These are phyloP conservation scores for Purpureocillium lavendulum DNA, from an alignment of 2,329 filamentous ascomycete genomes.

Conservation along the genomic window DNA sequence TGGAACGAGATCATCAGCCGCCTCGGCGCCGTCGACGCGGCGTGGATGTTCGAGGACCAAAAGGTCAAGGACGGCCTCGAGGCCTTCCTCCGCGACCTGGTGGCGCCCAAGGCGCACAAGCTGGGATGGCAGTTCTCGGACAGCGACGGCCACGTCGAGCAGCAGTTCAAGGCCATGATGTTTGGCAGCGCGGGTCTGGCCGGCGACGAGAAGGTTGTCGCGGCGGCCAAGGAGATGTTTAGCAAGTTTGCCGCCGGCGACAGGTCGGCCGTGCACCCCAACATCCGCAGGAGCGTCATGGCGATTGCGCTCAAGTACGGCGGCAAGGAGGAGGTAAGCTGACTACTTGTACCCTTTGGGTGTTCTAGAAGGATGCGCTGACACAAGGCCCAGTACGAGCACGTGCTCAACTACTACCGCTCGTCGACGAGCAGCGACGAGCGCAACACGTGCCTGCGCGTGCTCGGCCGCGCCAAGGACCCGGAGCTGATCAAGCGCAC, in stretches of 20 bases:
- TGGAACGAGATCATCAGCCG: constrained; percentile 88
- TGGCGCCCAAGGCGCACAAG: constrained; percentile 72
- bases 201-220: constrained; percentile 70
- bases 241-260: constrained; percentile 75
- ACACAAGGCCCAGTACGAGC: constrained; percentile 56
- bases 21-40: constrained; percentile 67
- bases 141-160: constrained; percentile 77
- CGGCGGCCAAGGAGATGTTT: constrained; percentile 85
- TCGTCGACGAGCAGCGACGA: constrained; percentile 66
- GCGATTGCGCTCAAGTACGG: constrained; percentile 77
- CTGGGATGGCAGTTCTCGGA: constrained; percentile 84
- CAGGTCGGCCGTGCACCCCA: constrained; percentile 76
- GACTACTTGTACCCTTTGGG: too few relatives aligned
- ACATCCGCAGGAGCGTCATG: constrained; percentile 81
- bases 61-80: constrained; percentile 67
- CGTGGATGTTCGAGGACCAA: constrained; percentile 75
- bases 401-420: constrained; percentile 66
- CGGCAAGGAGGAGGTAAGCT: constrained; percentile 65
- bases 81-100: constrained; percentile 71
- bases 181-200: constrained; percentile 77
- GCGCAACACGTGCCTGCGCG: constrained; percentile 83
- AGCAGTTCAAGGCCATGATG: constrained; percentile 89
- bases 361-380: too few relatives aligned
- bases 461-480: constrained; percentile 69
- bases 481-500: constrained; percentile 76